A percentile compares a stretch with the other conserved stretches of the same genome.
These are phyloP conservation scores for Sporobolus alterniflorus DNA, from an alignment of 202 grass and related monocot species.

Conservation along the genomic window DNA sequence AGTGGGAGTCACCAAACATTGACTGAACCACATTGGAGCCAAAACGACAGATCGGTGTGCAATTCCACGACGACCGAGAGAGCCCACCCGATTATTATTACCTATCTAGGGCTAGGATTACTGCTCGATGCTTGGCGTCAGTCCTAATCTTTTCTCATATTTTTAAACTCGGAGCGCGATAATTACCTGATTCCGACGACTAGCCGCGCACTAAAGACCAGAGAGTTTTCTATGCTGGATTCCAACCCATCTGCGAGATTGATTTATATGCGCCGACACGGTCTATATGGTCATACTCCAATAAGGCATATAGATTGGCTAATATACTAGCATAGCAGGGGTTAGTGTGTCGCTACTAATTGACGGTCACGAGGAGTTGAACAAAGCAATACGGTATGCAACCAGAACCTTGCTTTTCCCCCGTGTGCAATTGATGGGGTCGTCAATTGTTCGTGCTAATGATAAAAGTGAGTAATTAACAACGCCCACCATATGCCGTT, in stretches of 20 bases:
- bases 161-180: neutral
- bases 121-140: slow-evolving; percentile 26
- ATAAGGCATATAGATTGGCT: neutral
- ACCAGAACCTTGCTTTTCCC: neutral
- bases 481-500: too few species aligned
- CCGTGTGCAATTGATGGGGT: neutral
- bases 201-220: slow-evolving; percentile 17
- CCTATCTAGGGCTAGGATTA: neutral
- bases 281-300: slow-evolving; percentile 1
- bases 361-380: too few species aligned
- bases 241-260: slow-evolving; percentile 1
- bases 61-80: neutral
- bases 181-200: neutral
- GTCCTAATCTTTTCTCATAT: slow-evolving; percentile 25
- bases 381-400: too few species aligned
- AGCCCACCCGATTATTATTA: neutral
- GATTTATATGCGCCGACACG: slow-evolving; percentile 32
- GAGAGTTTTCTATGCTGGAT: neutral
- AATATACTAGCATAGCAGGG: neutral
- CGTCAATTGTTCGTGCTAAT: neutral
- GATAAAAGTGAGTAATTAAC: neutral
- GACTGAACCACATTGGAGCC: neutral
- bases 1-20: slow-evolving; percentile 32
- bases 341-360: too few species aligned
- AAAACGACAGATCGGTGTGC: neutral